Conservation (phyloP, 345 rosid genomes). For the Geranium rotundifolium region DNA sequence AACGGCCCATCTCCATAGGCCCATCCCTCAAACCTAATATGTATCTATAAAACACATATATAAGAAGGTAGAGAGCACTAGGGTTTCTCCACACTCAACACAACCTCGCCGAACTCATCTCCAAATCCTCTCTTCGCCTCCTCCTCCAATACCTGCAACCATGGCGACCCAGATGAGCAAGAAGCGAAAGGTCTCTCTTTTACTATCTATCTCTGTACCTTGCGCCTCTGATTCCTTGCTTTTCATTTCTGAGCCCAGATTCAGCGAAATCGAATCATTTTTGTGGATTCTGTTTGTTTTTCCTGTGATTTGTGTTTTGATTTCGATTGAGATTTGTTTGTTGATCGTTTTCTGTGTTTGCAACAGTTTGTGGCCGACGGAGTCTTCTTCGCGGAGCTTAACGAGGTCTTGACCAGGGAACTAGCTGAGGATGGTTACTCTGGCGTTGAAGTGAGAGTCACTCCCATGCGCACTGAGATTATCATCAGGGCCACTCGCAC, state of each 20-base stretch:
- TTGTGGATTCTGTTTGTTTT: too few species aligned
- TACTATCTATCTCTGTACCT: too few species aligned
- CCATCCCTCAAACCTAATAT: not conserved
- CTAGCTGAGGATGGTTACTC: not conserved
- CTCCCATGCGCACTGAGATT: not conserved
- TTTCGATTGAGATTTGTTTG: too few species aligned
- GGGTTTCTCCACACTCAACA: constrained; percentile 2
- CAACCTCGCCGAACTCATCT: constrained; percentile 1
- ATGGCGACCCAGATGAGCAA: constrained; percentile 73
- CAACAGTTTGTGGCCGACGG: not conserved
- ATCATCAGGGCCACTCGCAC: not conserved
- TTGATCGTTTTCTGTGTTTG: too few species aligned
- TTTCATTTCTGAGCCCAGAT: not conserved
- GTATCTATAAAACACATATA: not conserved
- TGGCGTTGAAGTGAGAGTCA: not conserved
- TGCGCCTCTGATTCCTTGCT: not conserved
- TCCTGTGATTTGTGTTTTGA: not conserved
- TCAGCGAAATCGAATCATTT: not conserved
- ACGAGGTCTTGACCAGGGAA: not conserved
- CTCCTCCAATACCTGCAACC: constrained; percentile 6
- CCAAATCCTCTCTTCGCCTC: not conserved
- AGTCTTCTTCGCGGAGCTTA: not conserved
- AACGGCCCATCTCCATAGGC: too few species aligned
- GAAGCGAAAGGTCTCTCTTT: constrained; percentile 45
- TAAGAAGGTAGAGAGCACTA: not conserved